Percentiles rank a stretch among this genome's conserved stretches.
phyloP scores from a whole-genome alignment of 2,329 filamentous ascomycete genomes.

The Colletotrichum abscissum region DNA sequence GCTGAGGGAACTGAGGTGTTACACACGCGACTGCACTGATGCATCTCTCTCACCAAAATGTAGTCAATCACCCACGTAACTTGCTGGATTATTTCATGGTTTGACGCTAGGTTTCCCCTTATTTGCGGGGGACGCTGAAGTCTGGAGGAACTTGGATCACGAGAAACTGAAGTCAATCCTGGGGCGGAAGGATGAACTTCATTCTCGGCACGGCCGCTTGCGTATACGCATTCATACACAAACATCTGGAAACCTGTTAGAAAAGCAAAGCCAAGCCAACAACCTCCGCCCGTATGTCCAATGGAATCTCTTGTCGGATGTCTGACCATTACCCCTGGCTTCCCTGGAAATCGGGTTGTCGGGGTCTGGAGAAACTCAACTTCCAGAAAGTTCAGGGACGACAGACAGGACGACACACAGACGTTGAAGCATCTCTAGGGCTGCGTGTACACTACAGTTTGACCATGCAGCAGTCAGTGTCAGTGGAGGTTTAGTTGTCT shows the following conservation, averaged over 20 bases:
- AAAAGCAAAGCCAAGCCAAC: not conserved
- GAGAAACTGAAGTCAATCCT: not conserved
- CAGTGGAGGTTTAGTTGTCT: conserved; percentile 3
- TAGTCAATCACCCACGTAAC: not conserved
- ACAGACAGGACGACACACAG: conserved; percentile 2
- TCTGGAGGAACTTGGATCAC: too few species aligned
- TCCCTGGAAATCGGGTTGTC: not conserved
- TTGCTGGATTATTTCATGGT: not conserved
- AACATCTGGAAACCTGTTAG: not conserved
- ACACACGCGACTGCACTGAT: too few species aligned
- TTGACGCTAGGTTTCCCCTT: not conserved
- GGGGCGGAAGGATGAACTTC: not conserved
- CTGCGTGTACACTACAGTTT: conserved; percentile 3
- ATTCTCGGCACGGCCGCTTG: not conserved
- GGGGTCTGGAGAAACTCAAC: not conserved
- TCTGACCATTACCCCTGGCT: conserved; percentile 18
- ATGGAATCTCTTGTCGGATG: conserved; percentile 17
- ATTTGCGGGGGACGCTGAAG: not conserved
- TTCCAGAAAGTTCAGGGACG: not conserved
- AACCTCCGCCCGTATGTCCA: not conserved
- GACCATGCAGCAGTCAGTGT: not conserved
- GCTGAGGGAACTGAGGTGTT: not conserved
- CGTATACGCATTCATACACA: not conserved
- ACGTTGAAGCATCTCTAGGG: not conserved
- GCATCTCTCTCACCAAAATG: not conserved